A percentile compares a stretch with the other conserved stretches of the same genome.
Evolutionary conservation across 2,329 filamentous ascomycete species (phyloP).

Genomic region (Gnomoniopsis smithogilvyi): DNA sequence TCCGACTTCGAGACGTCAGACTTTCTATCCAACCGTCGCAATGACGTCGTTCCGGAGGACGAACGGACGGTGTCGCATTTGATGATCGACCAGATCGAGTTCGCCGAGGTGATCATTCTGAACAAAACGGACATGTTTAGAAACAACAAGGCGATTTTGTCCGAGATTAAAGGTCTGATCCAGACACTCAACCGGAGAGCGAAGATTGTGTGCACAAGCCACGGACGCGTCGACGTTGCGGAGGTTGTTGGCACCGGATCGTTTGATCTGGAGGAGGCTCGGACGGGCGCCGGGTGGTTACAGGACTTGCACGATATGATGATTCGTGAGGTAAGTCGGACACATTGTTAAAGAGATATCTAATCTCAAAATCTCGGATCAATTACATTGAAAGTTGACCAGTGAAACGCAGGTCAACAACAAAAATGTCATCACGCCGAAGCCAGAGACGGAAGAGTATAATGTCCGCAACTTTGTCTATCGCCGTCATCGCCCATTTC

Average conservation of each 20-base stretch:
- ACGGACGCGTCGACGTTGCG: constrained; percentile 56
- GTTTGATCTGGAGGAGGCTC: constrained; percentile 63
- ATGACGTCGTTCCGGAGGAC: constrained; percentile 63
- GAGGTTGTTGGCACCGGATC: constrained; percentile 63
- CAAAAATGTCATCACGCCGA: constrained; percentile 55
- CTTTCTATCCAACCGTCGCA: constrained; percentile 60
- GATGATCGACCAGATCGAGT: constrained; percentile 76
- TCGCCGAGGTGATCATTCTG: constrained; percentile 68
- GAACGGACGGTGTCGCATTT: constrained; percentile 72
- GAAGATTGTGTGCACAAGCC: constrained; percentile 59
- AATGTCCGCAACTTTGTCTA: constrained; percentile 72
- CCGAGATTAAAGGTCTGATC: constrained; percentile 52
- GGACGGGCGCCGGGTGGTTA: constrained; percentile 66
- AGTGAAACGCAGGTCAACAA: constrained; percentile 35
- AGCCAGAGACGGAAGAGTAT: constrained; percentile 71
- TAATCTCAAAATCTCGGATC: too few relatives aligned
- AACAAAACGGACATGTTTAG: constrained; percentile 67
- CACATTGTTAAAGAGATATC: not conserved
- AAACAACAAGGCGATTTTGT: constrained; percentile 21
- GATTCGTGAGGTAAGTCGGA: constrained; percentile 49
- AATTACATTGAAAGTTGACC: not conserved
- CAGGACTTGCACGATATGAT: constrained; percentile 68
- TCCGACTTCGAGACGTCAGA: constrained; percentile 70
- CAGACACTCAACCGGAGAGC: constrained; percentile 64
- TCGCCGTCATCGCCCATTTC: constrained; percentile 52